Evolutionary conservation across 345 rosid genomes (phyloP).

Genomic region (Hibiscus tridactylites): DNA sequence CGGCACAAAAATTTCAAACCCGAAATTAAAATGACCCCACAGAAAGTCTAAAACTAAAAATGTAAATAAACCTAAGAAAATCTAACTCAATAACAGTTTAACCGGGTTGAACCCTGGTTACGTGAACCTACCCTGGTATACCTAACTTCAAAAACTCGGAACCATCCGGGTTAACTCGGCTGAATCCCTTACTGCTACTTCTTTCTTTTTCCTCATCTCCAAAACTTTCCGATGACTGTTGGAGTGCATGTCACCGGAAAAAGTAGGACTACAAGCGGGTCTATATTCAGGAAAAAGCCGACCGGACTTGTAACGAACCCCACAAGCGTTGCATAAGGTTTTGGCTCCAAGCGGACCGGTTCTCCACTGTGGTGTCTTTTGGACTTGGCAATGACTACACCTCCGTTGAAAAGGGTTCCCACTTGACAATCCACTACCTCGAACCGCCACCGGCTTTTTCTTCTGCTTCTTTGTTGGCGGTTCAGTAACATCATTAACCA

Average conservation of each 20-base stretch:
- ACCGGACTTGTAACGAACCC: slow-evolving; percentile 54
- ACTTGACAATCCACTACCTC: slow-evolving; percentile 6
- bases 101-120: background rate
- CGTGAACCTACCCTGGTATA: background rate
- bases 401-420: slow-evolving; percentile 28
- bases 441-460: slow-evolving; percentile 19
- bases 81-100: background rate
- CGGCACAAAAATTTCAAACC: no score
- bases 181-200: slow-evolving; percentile 11
- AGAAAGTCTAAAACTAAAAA: background rate
- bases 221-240: slow-evolving; percentile 49
- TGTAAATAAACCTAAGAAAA: background rate
- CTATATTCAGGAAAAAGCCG: slow-evolving; percentile 55
- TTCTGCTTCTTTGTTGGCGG: slow-evolving; percentile 28
- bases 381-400: slow-evolving; percentile 49
- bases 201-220: slow-evolving; percentile 41
- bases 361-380: slow-evolving; percentile 63
- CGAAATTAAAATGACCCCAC: background rate
- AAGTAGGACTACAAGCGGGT: slow-evolving; percentile 59
- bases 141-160: slow-evolving; percentile 23
- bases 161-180: slow-evolving; percentile 17
- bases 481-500: background rate
- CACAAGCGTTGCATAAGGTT: slow-evolving; percentile 56
- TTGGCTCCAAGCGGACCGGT: slow-evolving; percentile 52
- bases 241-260: slow-evolving; percentile 37